Evolutionary conservation across 2,329 filamentous ascomycete genomes (phyloP), one percentile per base, ranked within the genome.

Genomic region (Fusarium mangiferae): DNA sequence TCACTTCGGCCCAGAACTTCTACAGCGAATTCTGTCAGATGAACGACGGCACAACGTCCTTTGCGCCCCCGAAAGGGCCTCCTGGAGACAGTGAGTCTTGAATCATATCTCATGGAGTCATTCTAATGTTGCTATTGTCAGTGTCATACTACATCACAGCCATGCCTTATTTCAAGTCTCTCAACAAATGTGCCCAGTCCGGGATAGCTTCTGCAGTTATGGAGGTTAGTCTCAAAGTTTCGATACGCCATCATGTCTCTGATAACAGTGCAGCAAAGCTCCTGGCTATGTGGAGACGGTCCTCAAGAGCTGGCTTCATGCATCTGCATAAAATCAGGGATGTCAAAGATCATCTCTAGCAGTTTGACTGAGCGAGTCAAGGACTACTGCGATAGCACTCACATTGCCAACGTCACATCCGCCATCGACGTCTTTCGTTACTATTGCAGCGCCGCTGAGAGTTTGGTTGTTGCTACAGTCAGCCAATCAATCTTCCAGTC

Each of bases 141-240:
- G 85, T 90, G 84, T 83, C 86, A 1, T 90, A 89, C 74, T 87
- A 88, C 66, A 85, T 90, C 64, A 88, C 87, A 3, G 88, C 84
- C 18, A 77, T 90, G 35, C 81, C 85, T 1, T 79, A 85, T 64
- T 90, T 81, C 68, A 83, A 80, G 46, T 81, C 83, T 0, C 80
- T 90, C 1, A 82, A 82, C 0, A 75, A 79, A 0, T 89, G 87
- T 61, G 87, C 86, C 3, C 81, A 84, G 62, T 79, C 74, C 1
- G 87, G 81, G 1, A 69, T 90, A 24, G 84, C 84, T 6, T 80
- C 82, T 48, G 85, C 80, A 8, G 76, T 88, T 6, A 78, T 83
- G 36, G 77, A 75, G 49, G 86, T 87, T 79, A 75, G 82, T 69
- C 6, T 15, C 41, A 24, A 24, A 35, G 6, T 20, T 9, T 11